Percentiles rank a stretch among this genome's conserved stretches.
phyloP scores from a whole-genome alignment of 2,329 filamentous ascomycete species.

The Blastomyces silverae region DNA sequence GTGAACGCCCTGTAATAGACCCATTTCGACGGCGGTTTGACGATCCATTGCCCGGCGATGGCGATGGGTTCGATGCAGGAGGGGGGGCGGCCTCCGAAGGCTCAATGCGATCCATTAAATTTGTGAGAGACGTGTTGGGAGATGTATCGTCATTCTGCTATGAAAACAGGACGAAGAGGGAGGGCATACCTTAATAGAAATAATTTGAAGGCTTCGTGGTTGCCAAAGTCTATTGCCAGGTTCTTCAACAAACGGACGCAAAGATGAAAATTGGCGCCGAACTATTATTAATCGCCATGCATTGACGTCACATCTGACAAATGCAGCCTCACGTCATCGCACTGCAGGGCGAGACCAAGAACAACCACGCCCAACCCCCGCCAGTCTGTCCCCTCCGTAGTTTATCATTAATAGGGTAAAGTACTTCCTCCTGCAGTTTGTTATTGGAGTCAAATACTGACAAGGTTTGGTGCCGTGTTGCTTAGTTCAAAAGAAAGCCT shows the following conservation, averaged over 20 bases:
- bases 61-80: neutral
- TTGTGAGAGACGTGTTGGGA: neutral
- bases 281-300: neutral
- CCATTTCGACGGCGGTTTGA: neutral
- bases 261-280: too few relatives aligned
- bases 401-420: too few relatives aligned
- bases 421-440: too few relatives aligned
- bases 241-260: neutral
- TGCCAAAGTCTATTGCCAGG: neutral
- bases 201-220: neutral
- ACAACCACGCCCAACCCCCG: too few relatives aligned
- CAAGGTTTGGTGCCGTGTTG: too few relatives aligned
- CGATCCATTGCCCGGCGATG: neutral
- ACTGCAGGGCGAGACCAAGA: neutral
- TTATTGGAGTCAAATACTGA: too few relatives aligned
- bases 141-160: neutral
- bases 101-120: conserved; percentile 37
- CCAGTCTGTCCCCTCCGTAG: too few relatives aligned
- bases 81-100: conserved; percentile 16
- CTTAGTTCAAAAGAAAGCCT: too few relatives aligned
- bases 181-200: neutral
- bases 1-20: conserved; percentile 9
- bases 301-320: neutral
- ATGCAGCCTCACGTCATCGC: neutral
- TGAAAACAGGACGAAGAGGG: neutral